Base-by-base conservation (phyloP, 805 yeast species). In the Blastobotrys attinorum region DNA sequence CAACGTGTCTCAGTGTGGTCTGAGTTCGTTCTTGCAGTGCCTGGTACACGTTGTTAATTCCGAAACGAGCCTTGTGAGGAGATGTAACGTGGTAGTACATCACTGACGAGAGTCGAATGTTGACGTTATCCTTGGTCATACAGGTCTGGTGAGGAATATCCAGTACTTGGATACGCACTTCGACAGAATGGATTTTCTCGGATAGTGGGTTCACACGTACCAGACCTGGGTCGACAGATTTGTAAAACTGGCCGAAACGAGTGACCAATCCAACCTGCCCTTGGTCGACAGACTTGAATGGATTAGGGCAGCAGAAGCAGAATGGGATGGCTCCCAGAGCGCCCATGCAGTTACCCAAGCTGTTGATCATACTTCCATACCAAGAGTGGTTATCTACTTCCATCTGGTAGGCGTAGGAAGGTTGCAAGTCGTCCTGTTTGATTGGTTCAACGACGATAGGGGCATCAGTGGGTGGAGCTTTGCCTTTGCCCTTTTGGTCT, bases 211-310 rank as follows among this genome's bases (percentile, higher is more conserved):
- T 81, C 41, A 81, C 78, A 53, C 75, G 75, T 15, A 73, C 65
- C 35, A 80, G 69, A 39, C 88, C 88, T 3, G 87, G 86, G 57
- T 81, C 86, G 23, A 76, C 81, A 8, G 79, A 69, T 57, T 78
- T 67, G 44, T 79, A 66, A 47, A 81, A 66, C 42, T 81, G 78
- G 51, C 88, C 88, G 56, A 79, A 81, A 32, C 72, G 70, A 43
- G 82, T 80, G 41, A 81, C 67, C 45, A 81, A 67, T 11, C 87
- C 88, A 44, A 81, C 86, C 46, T 73, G 65, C 56, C 88, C 88
- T 62, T 81, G 84, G 22, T 70, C 58, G 22, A 81, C 83, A 29
- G 69, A 65, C 53, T 70, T 65, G 64, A 74, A 81, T 6, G 85
- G 85, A 56, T 77, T 79, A 6, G 71, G 60, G 50, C 67, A 70